Base-by-base conservation (phyloP, 257 asterid genomes). In the Linderniella brevidens region DNA sequence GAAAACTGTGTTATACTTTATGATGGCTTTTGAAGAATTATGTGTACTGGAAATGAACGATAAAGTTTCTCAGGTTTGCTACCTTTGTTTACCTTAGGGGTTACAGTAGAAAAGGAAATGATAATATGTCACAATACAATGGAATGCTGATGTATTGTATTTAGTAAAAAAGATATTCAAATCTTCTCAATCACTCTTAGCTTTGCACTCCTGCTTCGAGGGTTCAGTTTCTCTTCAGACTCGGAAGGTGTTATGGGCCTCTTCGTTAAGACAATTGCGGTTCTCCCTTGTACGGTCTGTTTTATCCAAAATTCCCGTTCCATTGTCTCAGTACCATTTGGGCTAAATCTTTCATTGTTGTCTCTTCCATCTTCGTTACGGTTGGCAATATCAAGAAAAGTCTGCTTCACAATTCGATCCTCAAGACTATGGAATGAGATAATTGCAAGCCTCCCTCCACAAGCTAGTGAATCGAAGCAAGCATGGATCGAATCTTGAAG, bases 361-460 rank as follows among this genome's bases (percentile, higher is more conserved):
- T 46, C 58, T 14, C 51, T 69, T 46, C 52, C 65, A 10, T 49
- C 71, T 48, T 43, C 71, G 39, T 53, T 46, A 44, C 46, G 44
- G 59, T 68, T 75, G 29, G 75, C 49, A 37, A 85, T 69, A 58
- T 75, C 70, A 16, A 90, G 75, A 74, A 85, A 90, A 10, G 96
- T 59, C 59, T 90, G 93, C 68, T 85, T 85, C 59, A 85, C 96
- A 35, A 90, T 90, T 67, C 94, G 74, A 68, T 85, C 98, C 66
- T 90, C 98, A 73, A 90, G 61, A 45, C 98, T 90, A 60, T 90
- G 98, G 74, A 90, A 90, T 11, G 94, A 72, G 57, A 90, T 79
- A 17, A 90, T 73, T 1, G 96, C 96, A 29, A 90, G 92, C 67
- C 98, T 78, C 44, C 98, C 98, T 61, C 98, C 93, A 6, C 86